Evolutionary conservation across 768 basidiomycete species (phyloP), one percentile per base, ranked within the genome.

Genomic region (Lentinula guzmanii): DNA sequence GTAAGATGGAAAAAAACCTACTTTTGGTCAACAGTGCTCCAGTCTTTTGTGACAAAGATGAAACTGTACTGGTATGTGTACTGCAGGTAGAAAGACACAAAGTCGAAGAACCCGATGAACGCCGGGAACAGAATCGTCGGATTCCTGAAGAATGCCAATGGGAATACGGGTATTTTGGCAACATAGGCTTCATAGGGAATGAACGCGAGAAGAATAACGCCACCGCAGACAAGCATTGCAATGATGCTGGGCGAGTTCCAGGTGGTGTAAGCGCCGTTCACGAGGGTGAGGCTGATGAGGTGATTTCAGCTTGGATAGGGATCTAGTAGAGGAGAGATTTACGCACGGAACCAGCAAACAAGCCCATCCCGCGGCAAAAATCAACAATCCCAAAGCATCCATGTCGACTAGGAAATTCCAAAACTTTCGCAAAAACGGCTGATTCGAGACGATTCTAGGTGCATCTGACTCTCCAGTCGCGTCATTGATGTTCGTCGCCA

Each of bases 21-120:
- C 41, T 59, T 59, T 41, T 59, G 58, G 41, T 59, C 58, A 9
- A 59, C 58, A 7, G 63, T 58, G 57, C 37, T 60, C 72, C 72
- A 68, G 45, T 67, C 63, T 39, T 67, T 68, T 5, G 69, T 66
- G 9, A 71, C 64, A 31, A 74, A 59, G 33, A 80, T 76, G 68
- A 77, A 83, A n/a, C 79, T 79, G 72, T 80, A 85, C 28, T 83
- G 76, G 67, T 84, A 85, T 18, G 81, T 80, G 70, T 71, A 80
- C 9, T 82, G 80, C 45, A 86, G 75, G 73, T 73, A 79, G 69
- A 73, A 78, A 4, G 78, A 76, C 65, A 77, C 74, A 52, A 79
- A 78, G 64, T 80, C 78, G 41, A 77, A 75, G 66, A 82, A 82
- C 41, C 78, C 80, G 65, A 84, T 83, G 31, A 79, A 61, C 53